Percentiles rank a stretch among this genome's conserved stretches.
These are phyloP conservation scores for Aureobasidium mangrovei DNA, from an alignment of 2,329 filamentous ascomycete species.

Conservation along the genomic window DNA sequence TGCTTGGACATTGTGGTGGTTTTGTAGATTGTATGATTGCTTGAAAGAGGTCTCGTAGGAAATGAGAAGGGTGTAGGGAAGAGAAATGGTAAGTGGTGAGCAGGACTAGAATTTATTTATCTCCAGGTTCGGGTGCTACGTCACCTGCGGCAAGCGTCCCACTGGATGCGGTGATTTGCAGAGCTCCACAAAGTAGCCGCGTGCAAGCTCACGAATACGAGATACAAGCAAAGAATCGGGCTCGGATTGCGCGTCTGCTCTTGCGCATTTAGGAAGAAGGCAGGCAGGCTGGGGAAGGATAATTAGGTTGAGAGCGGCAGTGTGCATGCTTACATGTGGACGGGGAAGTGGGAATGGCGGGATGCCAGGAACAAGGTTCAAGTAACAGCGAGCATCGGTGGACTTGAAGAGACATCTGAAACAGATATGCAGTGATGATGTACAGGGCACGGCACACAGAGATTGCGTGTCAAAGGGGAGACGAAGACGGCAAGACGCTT, in stretches of 20 bases:
- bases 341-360: not conserved
- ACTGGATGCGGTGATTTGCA: constrained; percentile 1
- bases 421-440: constrained; percentile 2
- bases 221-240: constrained; percentile 7
- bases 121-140: not conserved
- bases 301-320: constrained; percentile 3
- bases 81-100: not conserved
- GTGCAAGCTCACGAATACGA: constrained; percentile 7
- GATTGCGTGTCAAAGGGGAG: not conserved
- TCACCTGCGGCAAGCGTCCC: not conserved
- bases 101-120: not conserved
- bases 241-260: constrained; percentile 8
- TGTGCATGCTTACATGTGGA: not conserved
- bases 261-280: not conserved
- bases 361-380: not conserved
- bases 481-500: not conserved
- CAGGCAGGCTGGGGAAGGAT: not conserved
- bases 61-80: not conserved
- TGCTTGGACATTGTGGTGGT: constrained; percentile 4
- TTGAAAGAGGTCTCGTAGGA: not conserved
- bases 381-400: not conserved
- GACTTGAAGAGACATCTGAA: not conserved
- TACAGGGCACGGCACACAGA: not conserved
- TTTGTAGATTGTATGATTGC: not conserved
- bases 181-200: constrained; percentile 6